These are phyloP conservation scores for Tolypocladium endophyticum DNA, from an alignment of 2,329 filamentous ascomycete species.

Conservation along the genomic window DNA sequence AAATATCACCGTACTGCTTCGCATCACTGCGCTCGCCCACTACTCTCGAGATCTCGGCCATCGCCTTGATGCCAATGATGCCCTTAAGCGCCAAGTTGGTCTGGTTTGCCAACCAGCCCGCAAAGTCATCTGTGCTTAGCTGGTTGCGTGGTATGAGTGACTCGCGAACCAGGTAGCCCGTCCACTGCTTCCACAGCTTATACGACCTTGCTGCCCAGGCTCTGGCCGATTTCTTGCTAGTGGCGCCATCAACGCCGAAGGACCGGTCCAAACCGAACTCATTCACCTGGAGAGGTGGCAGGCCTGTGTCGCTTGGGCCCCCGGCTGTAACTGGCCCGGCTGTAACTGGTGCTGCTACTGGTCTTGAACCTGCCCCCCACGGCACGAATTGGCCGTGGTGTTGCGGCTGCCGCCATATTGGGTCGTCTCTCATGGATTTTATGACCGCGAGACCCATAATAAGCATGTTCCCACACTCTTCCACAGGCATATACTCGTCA, in stretches of 20 bases:
- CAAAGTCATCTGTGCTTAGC: constrained; percentile 69
- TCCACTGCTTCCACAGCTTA: constrained; percentile 66
- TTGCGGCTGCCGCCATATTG: constrained; percentile 9
- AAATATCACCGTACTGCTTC: constrained; percentile 51
- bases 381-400: neutral
- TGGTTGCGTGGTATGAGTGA: constrained; percentile 61
- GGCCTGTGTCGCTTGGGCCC: neutral
- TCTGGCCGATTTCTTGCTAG: constrained; percentile 27
- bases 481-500: constrained; percentile 67
- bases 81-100: constrained; percentile 69
- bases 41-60: constrained; percentile 56
- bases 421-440: constrained; percentile 59
- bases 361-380: neutral
- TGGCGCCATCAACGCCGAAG: constrained; percentile 17
- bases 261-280: neutral
- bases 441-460: constrained; percentile 70
- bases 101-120: constrained; percentile 63
- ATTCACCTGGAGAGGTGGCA: neutral
- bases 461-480: constrained; percentile 66
- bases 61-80: constrained; percentile 68
- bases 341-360: neutral
- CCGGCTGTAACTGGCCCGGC: neutral
- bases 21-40: constrained; percentile 48
- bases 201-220: constrained; percentile 44
- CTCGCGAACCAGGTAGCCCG: constrained; percentile 59